Evolutionary conservation across 805 yeast species (phyloP).

Genomic region (Barnettozyma californica): DNA sequence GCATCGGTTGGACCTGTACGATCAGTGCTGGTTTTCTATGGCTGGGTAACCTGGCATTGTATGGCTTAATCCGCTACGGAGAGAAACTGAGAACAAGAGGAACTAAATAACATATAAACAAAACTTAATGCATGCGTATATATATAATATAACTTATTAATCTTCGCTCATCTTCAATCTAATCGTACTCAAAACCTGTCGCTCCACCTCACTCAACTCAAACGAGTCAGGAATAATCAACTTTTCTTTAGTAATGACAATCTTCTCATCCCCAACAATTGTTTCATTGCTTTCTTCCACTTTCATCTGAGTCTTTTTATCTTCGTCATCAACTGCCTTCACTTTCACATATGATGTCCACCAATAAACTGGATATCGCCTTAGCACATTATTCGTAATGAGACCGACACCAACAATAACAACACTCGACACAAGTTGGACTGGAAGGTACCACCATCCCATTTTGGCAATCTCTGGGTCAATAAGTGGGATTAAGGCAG

Average conservation of each 20-base stretch:
- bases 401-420: slow-evolving; percentile 46
- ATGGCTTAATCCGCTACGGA: slow-evolving; percentile 3
- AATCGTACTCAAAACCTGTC: slow-evolving; percentile 1
- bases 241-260: slow-evolving; percentile 1
- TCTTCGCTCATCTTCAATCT: slow-evolving; percentile 6
- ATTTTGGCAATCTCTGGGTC: slow-evolving; percentile 39
- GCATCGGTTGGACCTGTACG: slow-evolving; percentile 54
- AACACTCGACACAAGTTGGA: slow-evolving; percentile 43
- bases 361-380: slow-evolving; percentile 56
- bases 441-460: slow-evolving; percentile 65
- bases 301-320: neutral
- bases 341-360: slow-evolving; percentile 32
- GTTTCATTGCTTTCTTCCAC: neutral
- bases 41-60: slow-evolving; percentile 1
- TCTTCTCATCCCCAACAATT: neutral
- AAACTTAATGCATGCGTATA: neutral
- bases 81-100: slow-evolving; percentile 4
- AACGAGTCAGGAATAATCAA: slow-evolving; percentile 2
- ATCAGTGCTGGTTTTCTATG: slow-evolving; percentile 34
- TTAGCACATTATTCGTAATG: slow-evolving; percentile 45
- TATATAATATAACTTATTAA: neutral
- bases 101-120: neutral
- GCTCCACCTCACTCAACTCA: slow-evolving; percentile 7
- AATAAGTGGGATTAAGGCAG: slow-evolving; percentile 51
- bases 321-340: slow-evolving; percentile 3